Percentiles rank a stretch among this genome's conserved stretches.
Conservation (phyloP, 306 rosid species). For the Sophora flavescens region DNA sequence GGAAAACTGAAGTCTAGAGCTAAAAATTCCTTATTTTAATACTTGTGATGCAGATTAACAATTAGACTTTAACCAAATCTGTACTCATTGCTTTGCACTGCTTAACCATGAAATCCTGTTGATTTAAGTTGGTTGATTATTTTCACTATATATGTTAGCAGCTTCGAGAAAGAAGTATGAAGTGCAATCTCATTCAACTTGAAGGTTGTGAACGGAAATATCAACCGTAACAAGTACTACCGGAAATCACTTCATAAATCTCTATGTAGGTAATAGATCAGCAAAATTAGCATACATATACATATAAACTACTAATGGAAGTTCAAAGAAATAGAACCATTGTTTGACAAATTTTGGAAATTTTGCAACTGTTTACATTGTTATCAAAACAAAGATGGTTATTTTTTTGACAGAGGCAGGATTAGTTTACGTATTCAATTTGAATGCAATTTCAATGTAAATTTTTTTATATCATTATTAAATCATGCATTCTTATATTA, state of each 20-base stretch:
- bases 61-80: not conserved
- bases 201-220: conserved; percentile 48
- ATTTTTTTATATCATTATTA: too few relatives aligned
- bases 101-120: conserved; percentile 1
- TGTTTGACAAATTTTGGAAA: conserved; percentile 9
- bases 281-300: conserved; percentile 2
- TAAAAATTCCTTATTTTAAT: not conserved
- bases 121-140: conserved; percentile 5
- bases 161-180: conserved; percentile 70
- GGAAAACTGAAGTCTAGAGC: not conserved
- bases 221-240: conserved; percentile 14
- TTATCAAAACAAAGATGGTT: too few relatives aligned
- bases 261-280: conserved; percentile 30
- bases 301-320: conserved; percentile 9
- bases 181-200: conserved; percentile 63
- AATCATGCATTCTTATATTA: too few relatives aligned
- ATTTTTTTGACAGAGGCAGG: too few relatives aligned
- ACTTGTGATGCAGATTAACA: not conserved
- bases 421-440: too few relatives aligned
- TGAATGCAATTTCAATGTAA: too few relatives aligned
- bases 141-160: conserved; percentile 38
- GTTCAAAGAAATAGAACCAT: conserved; percentile 9
- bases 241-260: conserved; percentile 33
- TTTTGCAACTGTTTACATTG: not conserved
- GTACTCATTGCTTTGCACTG: not conserved